Percentiles rank a stretch among this genome's conserved stretches.
These are phyloP conservation scores for Euphorbia corollata DNA, from an alignment of 441 rosid genomes.

Conservation along the genomic window DNA sequence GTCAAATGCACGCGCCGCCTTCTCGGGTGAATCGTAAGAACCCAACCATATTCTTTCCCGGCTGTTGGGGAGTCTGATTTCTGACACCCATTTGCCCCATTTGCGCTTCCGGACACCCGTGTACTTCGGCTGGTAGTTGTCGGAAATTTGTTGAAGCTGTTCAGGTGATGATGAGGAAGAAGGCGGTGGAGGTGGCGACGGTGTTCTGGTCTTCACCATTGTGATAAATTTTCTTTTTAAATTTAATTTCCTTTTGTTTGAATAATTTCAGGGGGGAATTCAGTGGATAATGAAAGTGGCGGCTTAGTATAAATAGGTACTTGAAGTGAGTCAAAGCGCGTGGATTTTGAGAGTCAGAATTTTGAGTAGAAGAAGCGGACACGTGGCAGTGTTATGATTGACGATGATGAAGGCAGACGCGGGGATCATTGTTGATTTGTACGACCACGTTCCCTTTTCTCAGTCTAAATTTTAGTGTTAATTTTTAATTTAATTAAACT, in stretches of 20 bases:
- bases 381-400: neutral
- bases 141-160: slow-evolving; percentile 3
- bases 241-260: too few species aligned
- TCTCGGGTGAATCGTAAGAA: slow-evolving; percentile 57
- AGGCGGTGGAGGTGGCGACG: neutral
- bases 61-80: slow-evolving; percentile 80
- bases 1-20: slow-evolving; percentile 90
- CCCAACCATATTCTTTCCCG: slow-evolving; percentile 87
- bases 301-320: slow-evolving; percentile 10
- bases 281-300: slow-evolving; percentile 21
- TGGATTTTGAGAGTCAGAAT: slow-evolving; percentile 14
- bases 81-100: slow-evolving; percentile 95
- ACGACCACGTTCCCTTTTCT: too few species aligned
- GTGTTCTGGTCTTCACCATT: neutral
- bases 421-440: slow-evolving; percentile 3
- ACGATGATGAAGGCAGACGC: slow-evolving; percentile 8
- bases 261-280: too few species aligned
- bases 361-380: neutral
- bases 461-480: too few species aligned
- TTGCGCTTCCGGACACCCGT: slow-evolving; percentile 78
- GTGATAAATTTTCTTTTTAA: too few species aligned
- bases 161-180: neutral
- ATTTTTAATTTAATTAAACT: too few species aligned
- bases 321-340: slow-evolving; percentile 20
- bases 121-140: slow-evolving; percentile 35